Evolutionary conservation across 106 monocot genomes (phyloP).

Genomic region (Alisma plantagoaquatica): DNA sequence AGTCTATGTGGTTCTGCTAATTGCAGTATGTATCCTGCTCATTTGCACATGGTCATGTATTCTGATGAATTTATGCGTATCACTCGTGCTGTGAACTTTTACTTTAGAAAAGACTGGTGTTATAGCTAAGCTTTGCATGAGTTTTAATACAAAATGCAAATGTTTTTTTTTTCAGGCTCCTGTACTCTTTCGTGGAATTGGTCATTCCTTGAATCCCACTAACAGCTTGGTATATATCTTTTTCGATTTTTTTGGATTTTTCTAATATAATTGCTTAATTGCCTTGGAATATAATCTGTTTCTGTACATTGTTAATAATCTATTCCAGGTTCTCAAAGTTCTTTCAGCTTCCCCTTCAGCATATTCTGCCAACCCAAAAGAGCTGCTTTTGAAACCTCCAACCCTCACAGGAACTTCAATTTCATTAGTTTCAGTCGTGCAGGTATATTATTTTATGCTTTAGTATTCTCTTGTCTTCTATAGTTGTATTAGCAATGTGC

Average conservation of each 20-base stretch:
- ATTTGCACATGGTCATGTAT: too few relatives aligned
- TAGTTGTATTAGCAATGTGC: background rate
- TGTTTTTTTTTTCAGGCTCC: slow-evolving; percentile 48
- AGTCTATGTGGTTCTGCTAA: too few relatives aligned
- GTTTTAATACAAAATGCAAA: too few relatives aligned
- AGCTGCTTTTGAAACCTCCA: slow-evolving; percentile 55
- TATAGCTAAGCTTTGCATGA: too few relatives aligned
- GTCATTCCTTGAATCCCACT: slow-evolving; percentile 79
- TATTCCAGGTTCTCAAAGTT: slow-evolving; percentile 75
- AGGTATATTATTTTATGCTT: slow-evolving; percentile 34
- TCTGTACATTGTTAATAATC: too few relatives aligned
- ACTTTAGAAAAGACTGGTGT: too few relatives aligned
- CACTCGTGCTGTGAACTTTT: too few relatives aligned
- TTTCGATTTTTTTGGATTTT: too few relatives aligned
- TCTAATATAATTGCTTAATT: too few relatives aligned
- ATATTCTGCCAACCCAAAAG: slow-evolving; percentile 85
- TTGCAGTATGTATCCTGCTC: too few relatives aligned
- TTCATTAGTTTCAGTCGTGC: slow-evolving; percentile 89
- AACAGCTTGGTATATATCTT: slow-evolving; percentile 60
- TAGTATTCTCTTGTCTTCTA: background rate
- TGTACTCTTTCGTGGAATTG: slow-evolving; percentile 90
- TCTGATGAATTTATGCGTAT: too few relatives aligned
- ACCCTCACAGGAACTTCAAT: slow-evolving; percentile 79
- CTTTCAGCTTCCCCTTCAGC: slow-evolving; percentile 86
- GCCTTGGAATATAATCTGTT: too few relatives aligned